Evolutionary conservation across 2,329 filamentous ascomycete species (phyloP), one percentile per base, ranked within the genome.

Genomic region (Trichoderma arundinaceum): DNA sequence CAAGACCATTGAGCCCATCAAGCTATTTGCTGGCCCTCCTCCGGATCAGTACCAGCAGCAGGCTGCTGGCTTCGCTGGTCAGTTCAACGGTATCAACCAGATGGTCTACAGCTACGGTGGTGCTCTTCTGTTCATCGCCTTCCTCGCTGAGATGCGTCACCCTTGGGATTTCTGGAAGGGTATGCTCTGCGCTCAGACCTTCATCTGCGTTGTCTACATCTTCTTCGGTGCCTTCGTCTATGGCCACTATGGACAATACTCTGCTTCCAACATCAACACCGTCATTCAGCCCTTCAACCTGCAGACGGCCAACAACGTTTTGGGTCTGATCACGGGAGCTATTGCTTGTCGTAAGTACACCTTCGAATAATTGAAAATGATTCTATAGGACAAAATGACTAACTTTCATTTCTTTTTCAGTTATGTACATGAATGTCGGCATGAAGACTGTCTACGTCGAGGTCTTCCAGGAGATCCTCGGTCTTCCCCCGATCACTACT

Each of bases 371-470:
- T 12, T 12, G 4, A 9, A 8, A 12, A 2, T n/a, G 9, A n/a
- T 32, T 13, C 19, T 10, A 10, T 6, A 13, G 22, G 38, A 46
- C 35, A 4, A 22, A 19, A 9, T 17, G 6, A 10, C 39, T 62
- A 62, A 54, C n/a, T 17, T 28, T 7, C n/a, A 15, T n/a, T 1
- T 41, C 9, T 32, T 1, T 19, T n/a, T 9, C 44, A 63, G 59
- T 63, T 32, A 63, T 63, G 59, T 63, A 63, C 59, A 63, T 63
- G 59, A 63, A 63, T 28, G 39, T 63, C 49, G 59, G 59, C 8
- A 63, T 63, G 59, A 63, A 63, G 59, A 63, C 59, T 35, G 59
- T 63, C 39, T 63, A 63, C 49, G 59, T 63, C 10, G 59, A 63
- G 28, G 59, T 63, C 8, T 63, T 44, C 59, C 59, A 63, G 13